Percentiles rank a stretch among this genome's conserved stretches.
phyloP scores from a whole-genome alignment of 495 filamentous ascomycete species.

The Poronia punctata region DNA sequence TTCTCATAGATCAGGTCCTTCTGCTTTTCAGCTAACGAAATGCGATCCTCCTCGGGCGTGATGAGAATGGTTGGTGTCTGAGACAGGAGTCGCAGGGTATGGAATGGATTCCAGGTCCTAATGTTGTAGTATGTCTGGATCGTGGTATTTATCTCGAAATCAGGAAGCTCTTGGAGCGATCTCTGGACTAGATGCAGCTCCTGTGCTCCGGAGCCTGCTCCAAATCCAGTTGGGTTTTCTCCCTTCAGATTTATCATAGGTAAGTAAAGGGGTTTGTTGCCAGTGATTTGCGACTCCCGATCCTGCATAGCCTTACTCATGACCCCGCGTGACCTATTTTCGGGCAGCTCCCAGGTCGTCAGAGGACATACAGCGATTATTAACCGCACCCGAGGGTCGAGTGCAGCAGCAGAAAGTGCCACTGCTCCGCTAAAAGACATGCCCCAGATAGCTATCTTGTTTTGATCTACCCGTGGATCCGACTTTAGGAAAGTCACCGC shows the following conservation, averaged over 20 bases:
- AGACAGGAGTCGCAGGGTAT: conserved; percentile 23
- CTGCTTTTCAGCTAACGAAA: conserved; percentile 19
- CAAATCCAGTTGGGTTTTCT: conserved; percentile 29
- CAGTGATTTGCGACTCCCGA: conserved; percentile 18
- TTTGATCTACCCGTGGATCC: conserved; percentile 22
- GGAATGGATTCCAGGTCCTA: conserved; percentile 10
- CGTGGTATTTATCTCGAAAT: too few relatives aligned
- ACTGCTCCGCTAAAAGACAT: conserved; percentile 34
- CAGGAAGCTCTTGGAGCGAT: too few relatives aligned
- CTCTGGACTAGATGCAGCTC: neutral
- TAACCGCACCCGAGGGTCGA: neutral
- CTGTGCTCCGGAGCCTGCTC: conserved; percentile 7
- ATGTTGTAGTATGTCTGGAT: conserved; percentile 16
- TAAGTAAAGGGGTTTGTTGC: conserved; percentile 16
- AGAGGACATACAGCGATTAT: conserved; percentile 3
- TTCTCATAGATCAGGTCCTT: conserved; percentile 2
- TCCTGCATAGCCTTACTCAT: conserved; percentile 16
- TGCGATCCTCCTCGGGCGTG: conserved; percentile 18
- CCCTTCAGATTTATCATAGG: conserved; percentile 25
- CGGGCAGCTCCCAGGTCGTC: neutral
- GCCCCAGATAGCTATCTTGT: conserved; percentile 41
- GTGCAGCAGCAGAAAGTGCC: conserved; percentile 3
- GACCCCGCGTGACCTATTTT: neutral
- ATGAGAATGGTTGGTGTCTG: conserved; percentile 28
- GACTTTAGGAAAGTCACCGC: conserved; percentile 25